Base-by-base conservation (phyloP, 2,329 filamentous ascomycete genomes). In the Dactylellina leptospora region DNA sequence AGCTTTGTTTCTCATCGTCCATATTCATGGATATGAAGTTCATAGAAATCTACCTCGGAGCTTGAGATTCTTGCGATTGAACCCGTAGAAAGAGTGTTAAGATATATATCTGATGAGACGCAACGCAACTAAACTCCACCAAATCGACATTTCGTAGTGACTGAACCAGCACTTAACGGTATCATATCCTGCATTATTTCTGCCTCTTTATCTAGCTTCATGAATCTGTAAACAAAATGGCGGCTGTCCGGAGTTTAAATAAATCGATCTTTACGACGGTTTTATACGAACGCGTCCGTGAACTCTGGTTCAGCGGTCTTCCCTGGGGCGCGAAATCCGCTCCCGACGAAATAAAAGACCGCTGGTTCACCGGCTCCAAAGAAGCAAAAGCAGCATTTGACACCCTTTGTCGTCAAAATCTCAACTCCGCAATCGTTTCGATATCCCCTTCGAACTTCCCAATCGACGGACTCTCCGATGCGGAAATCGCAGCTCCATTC, bases 401-500 rank as follows among this genome's bases (percentile, higher is more conserved):
- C 42, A 40, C 44, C n/a, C 22, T 70, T 1, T 70, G 64, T 33
- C 42, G 42, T 33, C 56, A 62, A 33, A 53, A 70, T 10, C 30
- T 70, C 10, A 47, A 56, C 11, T 18, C 56, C 1, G 64, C 64
- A 1, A 61, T 70, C 6, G 10, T 54, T 30, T 47, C 64, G 4
- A 38, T 70, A 13, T 70, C 64, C 3, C 64, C 64, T 23, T 28
- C 64, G 0, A 60, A 70, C 4, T 70, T 70, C 30, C 64, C 64
- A n/a, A 70, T 70, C 27, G 38, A 25, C 2, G 64, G 64, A 1
- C 56, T 70, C 11, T 50, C 64, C 4, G 56, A 61, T 42, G 48
- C 64, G 13, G 64, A 70, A 27, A 62, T 70, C 4, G 64, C 56
- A 3, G 56, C 55, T 2, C 64, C 64, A 33, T 70, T 70, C 28